phyloP scores from a whole-genome alignment of 1,284 basidiomycete species.

The Trichosporon inkin region DNA sequence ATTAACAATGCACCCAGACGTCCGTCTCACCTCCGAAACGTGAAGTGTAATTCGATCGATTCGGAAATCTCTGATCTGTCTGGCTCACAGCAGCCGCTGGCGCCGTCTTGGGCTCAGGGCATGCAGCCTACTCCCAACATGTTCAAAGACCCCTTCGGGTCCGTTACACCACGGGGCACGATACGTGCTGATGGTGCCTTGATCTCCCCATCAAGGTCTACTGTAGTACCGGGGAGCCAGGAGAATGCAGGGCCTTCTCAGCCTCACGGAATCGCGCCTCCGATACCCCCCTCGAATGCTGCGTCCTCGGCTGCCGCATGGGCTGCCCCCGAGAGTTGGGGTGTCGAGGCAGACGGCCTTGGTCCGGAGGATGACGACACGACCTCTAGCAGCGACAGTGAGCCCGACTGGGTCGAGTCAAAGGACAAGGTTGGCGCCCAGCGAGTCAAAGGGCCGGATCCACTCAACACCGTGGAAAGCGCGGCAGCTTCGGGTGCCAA shows the following conservation, averaged over 20 bases:
- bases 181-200: background rate
- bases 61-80: slow-evolving; percentile 28
- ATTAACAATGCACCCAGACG: slow-evolving; percentile 37
- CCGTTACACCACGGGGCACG: background rate
- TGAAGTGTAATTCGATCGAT: slow-evolving; percentile 40
- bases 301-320: slow-evolving; percentile 45
- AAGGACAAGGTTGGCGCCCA: background rate
- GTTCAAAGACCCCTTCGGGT: slow-evolving; percentile 46
- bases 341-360: slow-evolving; percentile 53
- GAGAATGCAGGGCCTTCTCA: slow-evolving; percentile 1
- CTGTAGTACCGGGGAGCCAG: background rate
- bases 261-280: slow-evolving; percentile 5
- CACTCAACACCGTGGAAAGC: background rate
- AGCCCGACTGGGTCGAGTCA: background rate
- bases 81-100: slow-evolving; percentile 29
- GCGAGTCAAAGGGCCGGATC: background rate
- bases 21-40: slow-evolving; percentile 47
- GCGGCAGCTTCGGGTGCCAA: background rate
- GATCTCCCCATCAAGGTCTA: slow-evolving; percentile 8
- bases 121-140: slow-evolving; percentile 24
- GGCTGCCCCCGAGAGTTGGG: slow-evolving; percentile 57
- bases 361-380: slow-evolving; percentile 27
- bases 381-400: slow-evolving; percentile 18
- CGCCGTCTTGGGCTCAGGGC: slow-evolving; percentile 36
- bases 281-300: slow-evolving; percentile 16